Base-by-base conservation (phyloP, 495 filamentous ascomycete genomes). In the Cercophora samala region DNA sequence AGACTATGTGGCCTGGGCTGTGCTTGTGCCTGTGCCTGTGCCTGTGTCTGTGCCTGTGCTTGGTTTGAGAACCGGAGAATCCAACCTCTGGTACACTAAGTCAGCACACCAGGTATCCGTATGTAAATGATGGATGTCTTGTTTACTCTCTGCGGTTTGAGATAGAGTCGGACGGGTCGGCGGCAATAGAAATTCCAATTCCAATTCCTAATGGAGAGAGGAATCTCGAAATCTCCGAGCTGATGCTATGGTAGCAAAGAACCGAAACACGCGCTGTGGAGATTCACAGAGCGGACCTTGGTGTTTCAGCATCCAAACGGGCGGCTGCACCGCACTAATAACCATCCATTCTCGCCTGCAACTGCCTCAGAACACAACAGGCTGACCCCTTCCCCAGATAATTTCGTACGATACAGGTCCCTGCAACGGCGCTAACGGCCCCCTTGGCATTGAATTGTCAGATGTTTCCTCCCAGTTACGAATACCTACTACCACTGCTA, bases 211-310 rank as follows among this genome's bases (percentile, higher is more conserved):
- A 60, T 26, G 23, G 22, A 21, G 54, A 56, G 22, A 25, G 26
- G 23, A 60, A 13, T 60, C 23, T 26, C 18, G 58, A 60, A 23
- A 13, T 18, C 23, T 21, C 54, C 5, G 18, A 22, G 23, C 22
- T 60, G 21, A 60, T 60, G 58, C n/a, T 21, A 60, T 26, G 23
- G 58, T 60, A 26, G 5, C 26, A 26, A 3, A 37, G 32, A 15
- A 29, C 26, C 60, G 60, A 62, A 62, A 62, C 60, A 29, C 60
- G 60, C 60, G 60, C 60, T 62, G 60, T 24, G 58, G 22, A 18
- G 22, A 25, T 13, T 8, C 11, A 13, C 21, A 18, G 58, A 46
- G 18, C 22, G 24, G 17, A 25, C 24, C 58, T 29, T 60, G 58
- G 58, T 18, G 58, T 24, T 29, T 60, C 58, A 56, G 53, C 53